phyloP scores from a whole-genome alignment of 257 asterid species.

The Fraxinus americana region DNA sequence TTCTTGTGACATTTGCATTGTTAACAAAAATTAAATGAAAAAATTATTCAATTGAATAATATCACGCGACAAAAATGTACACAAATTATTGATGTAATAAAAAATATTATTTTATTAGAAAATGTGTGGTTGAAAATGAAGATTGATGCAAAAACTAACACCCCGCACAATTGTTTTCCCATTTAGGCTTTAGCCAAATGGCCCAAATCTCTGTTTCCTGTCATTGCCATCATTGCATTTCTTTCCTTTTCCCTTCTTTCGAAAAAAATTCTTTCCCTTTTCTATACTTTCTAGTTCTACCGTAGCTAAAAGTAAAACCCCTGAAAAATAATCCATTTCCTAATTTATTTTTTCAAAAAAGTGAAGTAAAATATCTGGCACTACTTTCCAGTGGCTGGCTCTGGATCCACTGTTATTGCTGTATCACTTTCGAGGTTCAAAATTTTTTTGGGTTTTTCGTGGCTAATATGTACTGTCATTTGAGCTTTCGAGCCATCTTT shows the following conservation, averaged over 20 bases:
- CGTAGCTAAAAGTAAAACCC: not conserved
- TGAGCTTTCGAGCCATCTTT: not conserved
- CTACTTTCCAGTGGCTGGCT: not conserved
- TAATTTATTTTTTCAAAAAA: conserved; percentile 1
- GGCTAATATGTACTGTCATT: not conserved
- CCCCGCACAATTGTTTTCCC: not conserved
- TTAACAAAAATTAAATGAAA: no score
- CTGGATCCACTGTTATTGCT: not conserved
- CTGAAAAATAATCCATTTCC: not conserved
- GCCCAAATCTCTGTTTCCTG: not conserved
- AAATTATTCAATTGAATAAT: no score
- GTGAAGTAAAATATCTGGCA: not conserved
- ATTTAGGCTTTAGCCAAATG: not conserved
- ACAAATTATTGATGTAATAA: no score
- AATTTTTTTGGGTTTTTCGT: not conserved
- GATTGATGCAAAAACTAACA: no score
- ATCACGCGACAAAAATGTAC: no score
- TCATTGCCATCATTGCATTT: not conserved
- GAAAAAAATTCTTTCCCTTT: not conserved
- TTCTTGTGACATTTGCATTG: no score
- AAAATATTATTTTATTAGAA: no score
- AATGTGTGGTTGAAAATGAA: no score
- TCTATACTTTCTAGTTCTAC: not conserved
- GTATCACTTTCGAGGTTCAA: not conserved
- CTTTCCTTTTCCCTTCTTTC: not conserved